phyloP scores from a whole-genome alignment of 768 basidiomycete species.

The Leucosporidium creatinivorum region DNA sequence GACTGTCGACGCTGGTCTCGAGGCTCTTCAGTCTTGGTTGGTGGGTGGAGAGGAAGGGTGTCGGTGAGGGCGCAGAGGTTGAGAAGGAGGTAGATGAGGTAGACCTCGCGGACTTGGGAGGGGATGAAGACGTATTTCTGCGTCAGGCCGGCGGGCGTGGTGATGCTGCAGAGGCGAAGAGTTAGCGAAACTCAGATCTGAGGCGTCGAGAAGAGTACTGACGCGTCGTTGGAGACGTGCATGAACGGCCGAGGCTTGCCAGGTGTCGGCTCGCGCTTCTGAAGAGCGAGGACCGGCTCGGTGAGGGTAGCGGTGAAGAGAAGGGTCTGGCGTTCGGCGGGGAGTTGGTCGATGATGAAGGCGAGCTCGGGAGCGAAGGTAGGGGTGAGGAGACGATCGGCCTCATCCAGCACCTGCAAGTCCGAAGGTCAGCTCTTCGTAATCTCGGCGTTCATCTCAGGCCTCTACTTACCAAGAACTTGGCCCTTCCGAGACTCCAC shows the following conservation, averaged over 20 bases:
- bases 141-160: conserved; percentile 79
- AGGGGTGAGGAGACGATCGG: conserved; percentile 79
- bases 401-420: conserved; percentile 83
- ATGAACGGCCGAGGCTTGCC: conserved; percentile 85
- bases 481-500: conserved; percentile 77
- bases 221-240: conserved; percentile 69
- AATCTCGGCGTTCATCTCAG: neutral
- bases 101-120: conserved; percentile 85
- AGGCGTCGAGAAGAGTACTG: conserved; percentile 38
- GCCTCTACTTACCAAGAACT: conserved; percentile 60
- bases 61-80: conserved; percentile 48
- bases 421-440: neutral
- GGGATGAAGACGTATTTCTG: conserved; percentile 89
- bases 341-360: conserved; percentile 66
- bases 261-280: conserved; percentile 59
- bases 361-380: conserved; percentile 82
- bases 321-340: conserved; percentile 84
- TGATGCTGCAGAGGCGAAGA: conserved; percentile 51
- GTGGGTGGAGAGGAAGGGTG: conserved; percentile 66
- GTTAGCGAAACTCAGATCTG: no score
- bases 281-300: conserved; percentile 70
- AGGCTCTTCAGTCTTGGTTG: conserved; percentile 38
- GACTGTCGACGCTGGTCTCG: neutral
- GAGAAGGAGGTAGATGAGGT: conserved; percentile 81
- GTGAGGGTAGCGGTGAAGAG: conserved; percentile 95